Conservation (phyloP, 139 green algal species). For the Chlamydomonas sp. region DNA sequence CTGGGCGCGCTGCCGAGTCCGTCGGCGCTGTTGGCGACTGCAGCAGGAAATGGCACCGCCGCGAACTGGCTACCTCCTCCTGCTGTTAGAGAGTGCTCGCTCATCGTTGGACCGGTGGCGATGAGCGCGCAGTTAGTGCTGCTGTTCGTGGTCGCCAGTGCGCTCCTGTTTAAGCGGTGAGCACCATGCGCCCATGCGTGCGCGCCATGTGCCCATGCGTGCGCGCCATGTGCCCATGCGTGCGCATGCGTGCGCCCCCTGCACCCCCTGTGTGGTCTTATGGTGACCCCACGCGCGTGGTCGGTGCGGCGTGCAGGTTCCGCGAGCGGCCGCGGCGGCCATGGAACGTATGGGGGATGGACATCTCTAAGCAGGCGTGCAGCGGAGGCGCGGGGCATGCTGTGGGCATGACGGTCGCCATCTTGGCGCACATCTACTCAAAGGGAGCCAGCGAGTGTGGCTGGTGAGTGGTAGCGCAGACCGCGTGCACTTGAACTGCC, state of each 20-base stretch:
- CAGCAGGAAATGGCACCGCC: background rate
- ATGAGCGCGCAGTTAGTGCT: slow-evolving; percentile 14
- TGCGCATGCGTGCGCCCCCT: background rate
- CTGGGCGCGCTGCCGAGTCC: background rate
- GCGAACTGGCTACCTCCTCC: background rate
- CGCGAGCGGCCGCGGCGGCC: slow-evolving; percentile 20
- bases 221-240: background rate
- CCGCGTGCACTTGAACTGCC: too few relatives aligned
- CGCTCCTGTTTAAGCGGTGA: slow-evolving; percentile 13
- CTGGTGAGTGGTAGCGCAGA: slow-evolving; percentile 5
- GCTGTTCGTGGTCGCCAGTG: slow-evolving; percentile 13
- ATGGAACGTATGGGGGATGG: slow-evolving; percentile 28
- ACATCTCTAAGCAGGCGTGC: slow-evolving; percentile 29
- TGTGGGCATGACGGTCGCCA: slow-evolving; percentile 21
- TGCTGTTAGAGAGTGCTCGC: slow-evolving; percentile 15
- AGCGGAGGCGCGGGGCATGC: slow-evolving; percentile 16
- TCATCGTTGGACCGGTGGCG: slow-evolving; percentile 14
- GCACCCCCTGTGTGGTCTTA: background rate
- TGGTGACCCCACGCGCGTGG: slow-evolving; percentile 16
- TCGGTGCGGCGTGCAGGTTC: slow-evolving; percentile 18
- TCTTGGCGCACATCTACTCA: slow-evolving; percentile 18
- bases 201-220: background rate
- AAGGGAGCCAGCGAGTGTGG: slow-evolving; percentile 20
- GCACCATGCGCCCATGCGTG: background rate
- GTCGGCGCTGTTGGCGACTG: background rate